These are phyloP conservation scores for Hevea brasiliensis DNA, from an alignment of 345 rosid species.

Conservation along the genomic window DNA sequence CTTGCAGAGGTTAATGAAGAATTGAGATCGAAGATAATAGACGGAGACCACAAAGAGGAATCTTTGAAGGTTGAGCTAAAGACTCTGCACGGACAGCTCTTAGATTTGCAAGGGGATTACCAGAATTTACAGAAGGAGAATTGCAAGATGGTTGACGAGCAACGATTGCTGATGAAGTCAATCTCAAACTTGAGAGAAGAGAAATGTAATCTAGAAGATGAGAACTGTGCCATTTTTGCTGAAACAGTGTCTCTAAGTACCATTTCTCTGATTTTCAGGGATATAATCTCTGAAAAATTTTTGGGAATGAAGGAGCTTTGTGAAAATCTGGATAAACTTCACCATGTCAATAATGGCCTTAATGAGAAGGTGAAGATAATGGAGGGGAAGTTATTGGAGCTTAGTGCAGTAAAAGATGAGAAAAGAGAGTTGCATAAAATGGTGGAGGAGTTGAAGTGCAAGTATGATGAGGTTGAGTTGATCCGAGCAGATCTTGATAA, in stretches of 20 bases:
- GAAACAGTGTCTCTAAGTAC: constrained; percentile 58
- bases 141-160: constrained; percentile 49
- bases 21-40: constrained; percentile 47
- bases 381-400: constrained; percentile 35
- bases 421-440: too few relatives aligned
- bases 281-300: constrained; percentile 44
- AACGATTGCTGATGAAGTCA: constrained; percentile 41
- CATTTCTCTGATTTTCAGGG: constrained; percentile 54
- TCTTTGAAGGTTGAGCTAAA: constrained; percentile 52
- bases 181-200: constrained; percentile 45
- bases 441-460: too few relatives aligned
- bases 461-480: too few relatives aligned
- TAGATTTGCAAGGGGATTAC: constrained; percentile 44
- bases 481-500: constrained; percentile 27
- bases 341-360: constrained; percentile 48
- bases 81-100: constrained; percentile 46
- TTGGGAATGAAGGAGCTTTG: constrained; percentile 44
- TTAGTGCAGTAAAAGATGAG: too few relatives aligned
- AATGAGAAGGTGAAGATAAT: constrained; percentile 46
- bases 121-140: constrained; percentile 51
- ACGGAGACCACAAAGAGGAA: constrained; percentile 59
- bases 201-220: constrained; percentile 59
- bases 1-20: constrained; percentile 46
- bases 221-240: constrained; percentile 42
- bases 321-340: constrained; percentile 43